Evolutionary conservation across 306 rosid species (phyloP).

Genomic region (Dryas drummondii): DNA sequence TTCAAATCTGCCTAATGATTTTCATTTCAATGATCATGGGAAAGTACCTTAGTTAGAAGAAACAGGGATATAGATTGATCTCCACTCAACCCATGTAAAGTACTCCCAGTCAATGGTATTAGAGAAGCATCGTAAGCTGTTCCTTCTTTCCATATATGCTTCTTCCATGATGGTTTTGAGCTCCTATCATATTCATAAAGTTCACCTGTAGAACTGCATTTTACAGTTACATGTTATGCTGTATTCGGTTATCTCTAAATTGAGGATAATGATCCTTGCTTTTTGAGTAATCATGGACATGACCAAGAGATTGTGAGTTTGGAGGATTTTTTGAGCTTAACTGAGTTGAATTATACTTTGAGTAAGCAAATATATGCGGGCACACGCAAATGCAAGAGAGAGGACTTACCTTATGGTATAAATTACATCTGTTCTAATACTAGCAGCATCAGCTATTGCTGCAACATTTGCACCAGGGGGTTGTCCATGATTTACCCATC

Average conservation of each 20-base stretch:
- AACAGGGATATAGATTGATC: conserved; percentile 75
- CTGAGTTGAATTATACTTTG: not conserved
- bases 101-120: conserved; percentile 53
- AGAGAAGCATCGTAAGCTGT: conserved; percentile 43
- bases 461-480: conserved; percentile 95
- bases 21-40: not conserved
- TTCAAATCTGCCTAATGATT: conserved; percentile 1
- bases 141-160: conserved; percentile 72
- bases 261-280: conserved; percentile 15
- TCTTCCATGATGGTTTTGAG: conserved; percentile 92
- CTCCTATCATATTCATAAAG: conserved; percentile 77
- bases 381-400: not conserved
- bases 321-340: not conserved
- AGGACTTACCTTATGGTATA: conserved; percentile 73
- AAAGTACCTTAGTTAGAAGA: conserved; percentile 81
- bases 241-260: conserved; percentile 23
- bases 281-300: conserved; percentile 2
- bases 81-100: conserved; percentile 51
- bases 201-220: conserved; percentile 77
- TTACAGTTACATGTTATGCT: conserved; percentile 18
- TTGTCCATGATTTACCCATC: conserved; percentile 83
- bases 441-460: conserved; percentile 72
- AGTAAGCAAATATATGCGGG: not conserved
- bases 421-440: conserved; percentile 59
- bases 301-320: not conserved